Evolutionary conservation across 2,329 filamentous ascomycete species (phyloP), one percentile per base, ranked within the genome.

Genomic region (Aspergillus proliferans): DNA sequence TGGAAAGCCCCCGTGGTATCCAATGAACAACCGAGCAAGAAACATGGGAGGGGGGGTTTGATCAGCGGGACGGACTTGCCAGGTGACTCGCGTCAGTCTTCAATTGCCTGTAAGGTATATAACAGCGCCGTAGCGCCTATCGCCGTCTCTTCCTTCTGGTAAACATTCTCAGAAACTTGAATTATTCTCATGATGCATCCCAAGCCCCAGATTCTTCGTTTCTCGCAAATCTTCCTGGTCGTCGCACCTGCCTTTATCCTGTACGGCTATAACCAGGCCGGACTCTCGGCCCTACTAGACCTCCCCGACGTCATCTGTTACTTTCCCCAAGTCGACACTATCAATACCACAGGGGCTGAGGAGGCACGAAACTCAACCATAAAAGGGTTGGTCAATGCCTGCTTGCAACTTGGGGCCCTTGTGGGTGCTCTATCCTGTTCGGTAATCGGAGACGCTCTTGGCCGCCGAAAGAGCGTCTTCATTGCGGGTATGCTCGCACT

Each of bases 391-490:
- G 59, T 62, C 1, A 63, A 69, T 36, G 56, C 50, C 4, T 45
- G 50, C 19, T 56, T 56, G 18, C 48, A 54, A 21, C 44, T 57
- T 12, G 54, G 57, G 18, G 55, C 50, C n/a, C 43, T 57, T 1
- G 15, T 58, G 0, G 56, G 57, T 18, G 44, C 52, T 1, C 48
- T 59, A 6, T 51, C 52, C 14, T 59, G 57, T 36, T 47, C 48
- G 15, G 47, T 43, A n/a, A 45, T 71, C 4, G 76, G 76, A 43
- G 72, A 80, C 41, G 58, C 64, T 7, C 69, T 77, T 14, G 77
- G 77, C 43, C 71, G 77, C 22, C 68, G 71, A 43, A 68, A 68
- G 47, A 71, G 72, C 6, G 76, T 76, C 52, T 72, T 76, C 55
- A 42, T 73, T 18, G 73, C 71, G 3, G 72, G 67, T 14, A 53